Base-by-base conservation (phyloP, 257 asterid species). In the Scutellaria minor region DNA sequence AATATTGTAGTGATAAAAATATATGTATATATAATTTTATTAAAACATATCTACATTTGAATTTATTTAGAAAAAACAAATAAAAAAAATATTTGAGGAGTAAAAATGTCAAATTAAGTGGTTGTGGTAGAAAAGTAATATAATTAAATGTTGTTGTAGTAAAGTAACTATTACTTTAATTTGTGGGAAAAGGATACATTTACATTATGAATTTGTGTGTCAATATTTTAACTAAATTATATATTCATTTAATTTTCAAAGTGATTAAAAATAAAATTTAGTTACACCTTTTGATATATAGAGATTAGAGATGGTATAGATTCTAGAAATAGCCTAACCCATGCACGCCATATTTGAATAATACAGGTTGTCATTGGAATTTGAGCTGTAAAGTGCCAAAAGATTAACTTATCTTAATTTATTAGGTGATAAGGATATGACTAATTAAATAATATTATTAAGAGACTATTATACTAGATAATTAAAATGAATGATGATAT, bases 221-320 rank as follows among this genome's bases (percentile, higher is more conserved):
- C 18, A 18, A 18, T 18, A 18, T 18, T 18, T 24, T 31, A 31
- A 31, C 37, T 31, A 31, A 63, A 10, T 63, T 63, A 63, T 42
- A 42, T 55, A 55, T 4, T 20, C 9, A 40, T 15, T 31, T 66
- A 47, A 65, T 1, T 11, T 7, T 48, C 6, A 27, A 46, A 37
- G 12, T 46, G 15, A 72, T 20, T 71, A 31, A 71, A 72, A 37
- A 6, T 48, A 15, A 56, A 5, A 10, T 7, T 9, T 64, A 31
- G 10, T 39, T 13, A 40, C 74, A 22, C 44, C 70, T 77, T 64
- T 77, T 72, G 50, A 51, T 59, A 15, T 53, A 59, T 66, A 7
- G 75, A 59, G 75, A 77, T 72, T 51, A n/a, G 75, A 48, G 73
- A 40, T 11, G 6, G 13, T 58, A 66, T 64, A 20, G 77, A 64